Evolutionary conservation across 768 basidiomycete genomes (phyloP).

Genomic region (Psilocybe subaeruginosa): DNA sequence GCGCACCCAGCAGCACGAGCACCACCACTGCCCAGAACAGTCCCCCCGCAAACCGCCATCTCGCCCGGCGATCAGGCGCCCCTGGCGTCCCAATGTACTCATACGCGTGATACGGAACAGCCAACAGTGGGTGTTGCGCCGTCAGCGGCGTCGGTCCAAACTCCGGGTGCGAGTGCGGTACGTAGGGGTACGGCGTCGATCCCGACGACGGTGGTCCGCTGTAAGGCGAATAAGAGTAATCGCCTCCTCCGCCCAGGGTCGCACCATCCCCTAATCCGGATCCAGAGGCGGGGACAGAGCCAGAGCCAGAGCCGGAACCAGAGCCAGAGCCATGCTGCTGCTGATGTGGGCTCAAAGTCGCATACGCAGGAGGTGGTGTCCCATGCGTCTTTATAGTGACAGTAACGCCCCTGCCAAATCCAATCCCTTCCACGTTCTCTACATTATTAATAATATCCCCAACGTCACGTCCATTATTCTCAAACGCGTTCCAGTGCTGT

Average conservation of each 20-base stretch:
- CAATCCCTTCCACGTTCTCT: neutral
- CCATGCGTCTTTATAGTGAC: conserved; percentile 3
- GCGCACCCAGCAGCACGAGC: conserved; percentile 21
- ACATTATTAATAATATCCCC: neutral
- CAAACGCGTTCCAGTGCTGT: too few relatives aligned
- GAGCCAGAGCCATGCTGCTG: too few relatives aligned
- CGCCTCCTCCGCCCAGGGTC: too few relatives aligned
- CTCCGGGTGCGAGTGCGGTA: conserved; percentile 3
- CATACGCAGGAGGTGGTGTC: conserved; percentile 22
- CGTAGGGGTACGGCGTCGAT: neutral
- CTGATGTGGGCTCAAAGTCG: conserved; percentile 5
- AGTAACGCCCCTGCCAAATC: neutral
- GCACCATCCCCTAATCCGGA: too few relatives aligned
- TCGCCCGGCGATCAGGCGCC: conserved; percentile 38
- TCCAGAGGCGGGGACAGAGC: too few relatives aligned
- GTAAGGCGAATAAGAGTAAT: too few relatives aligned
- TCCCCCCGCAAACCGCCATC: conserved; percentile 38
- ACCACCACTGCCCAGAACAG: conserved; percentile 31
- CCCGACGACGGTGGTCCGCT: neutral
- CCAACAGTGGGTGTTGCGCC: conserved; percentile 13
- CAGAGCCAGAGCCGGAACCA: too few relatives aligned
- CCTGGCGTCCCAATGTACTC: conserved; percentile 39
- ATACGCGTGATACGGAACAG: conserved; percentile 32
- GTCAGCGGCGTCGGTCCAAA: conserved; percentile 29
- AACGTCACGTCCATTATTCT: neutral